phyloP scores from a whole-genome alignment of 2,329 filamentous ascomycete species.

The Penicillium glabrum region DNA sequence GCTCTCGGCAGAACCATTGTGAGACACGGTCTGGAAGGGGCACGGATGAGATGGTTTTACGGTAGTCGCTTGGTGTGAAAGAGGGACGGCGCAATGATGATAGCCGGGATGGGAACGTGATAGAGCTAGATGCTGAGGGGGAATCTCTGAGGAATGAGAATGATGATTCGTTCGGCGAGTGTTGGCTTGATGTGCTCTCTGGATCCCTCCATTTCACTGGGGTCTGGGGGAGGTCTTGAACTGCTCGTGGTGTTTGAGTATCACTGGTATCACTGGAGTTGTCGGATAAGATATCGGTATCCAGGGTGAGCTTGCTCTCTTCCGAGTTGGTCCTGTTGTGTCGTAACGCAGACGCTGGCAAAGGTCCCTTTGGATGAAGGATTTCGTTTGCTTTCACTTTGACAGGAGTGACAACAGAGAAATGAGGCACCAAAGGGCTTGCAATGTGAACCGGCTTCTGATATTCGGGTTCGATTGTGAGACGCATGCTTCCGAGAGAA shows the following conservation, averaged over 20 bases:
- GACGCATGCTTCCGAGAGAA: conserved; percentile 27
- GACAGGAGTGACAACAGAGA: conserved; percentile 23
- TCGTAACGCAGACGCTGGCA: neutral
- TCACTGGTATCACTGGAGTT: neutral
- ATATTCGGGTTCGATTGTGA: conserved; percentile 14
- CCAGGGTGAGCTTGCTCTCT: conserved; percentile 7
- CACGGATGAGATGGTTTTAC: conserved; percentile 12
- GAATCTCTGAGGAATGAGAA: conserved; percentile 6
- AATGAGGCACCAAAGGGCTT: conserved; percentile 32
- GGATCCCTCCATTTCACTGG: neutral
- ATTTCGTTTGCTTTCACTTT: neutral
- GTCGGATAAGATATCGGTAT: conserved; percentile 1
- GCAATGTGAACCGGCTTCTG: conserved; percentile 12
- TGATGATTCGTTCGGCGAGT: neutral
- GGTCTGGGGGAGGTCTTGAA: neutral
- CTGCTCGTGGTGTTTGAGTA: neutral
- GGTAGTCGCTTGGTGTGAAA: conserved; percentile 16
- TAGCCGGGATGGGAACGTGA: conserved; percentile 22
- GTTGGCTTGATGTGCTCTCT: neutral
- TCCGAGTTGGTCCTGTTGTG: conserved; percentile 13
- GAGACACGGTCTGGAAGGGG: conserved; percentile 29
- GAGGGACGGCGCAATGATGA: conserved; percentile 25
- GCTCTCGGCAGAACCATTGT: conserved; percentile 32
- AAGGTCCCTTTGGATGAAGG: neutral
- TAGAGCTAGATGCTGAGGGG: conserved; percentile 17